Percentiles rank a stretch among this genome's conserved stretches.
Conservation (phyloP, 352 stramenopile genomes). For the Phytophthora crassamura region DNA sequence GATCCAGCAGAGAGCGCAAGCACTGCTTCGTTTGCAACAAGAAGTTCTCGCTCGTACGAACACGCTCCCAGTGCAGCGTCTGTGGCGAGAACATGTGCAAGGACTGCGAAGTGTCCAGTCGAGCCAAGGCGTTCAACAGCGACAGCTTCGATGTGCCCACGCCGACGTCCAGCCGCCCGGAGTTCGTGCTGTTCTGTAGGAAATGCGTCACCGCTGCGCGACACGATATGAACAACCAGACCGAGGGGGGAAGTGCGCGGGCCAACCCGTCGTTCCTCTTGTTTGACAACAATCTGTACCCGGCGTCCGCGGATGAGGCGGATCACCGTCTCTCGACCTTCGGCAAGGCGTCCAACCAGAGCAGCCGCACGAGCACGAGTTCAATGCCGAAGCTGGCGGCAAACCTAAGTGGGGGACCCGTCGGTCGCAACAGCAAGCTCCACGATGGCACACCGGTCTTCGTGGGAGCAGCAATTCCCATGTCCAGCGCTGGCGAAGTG, state of each 20-base stretch:
- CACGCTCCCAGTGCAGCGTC: slow-evolving; percentile 66
- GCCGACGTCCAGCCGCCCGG: slow-evolving; percentile 39
- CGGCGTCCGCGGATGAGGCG: slow-evolving; percentile 27
- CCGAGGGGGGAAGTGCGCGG: slow-evolving; percentile 15
- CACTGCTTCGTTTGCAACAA: slow-evolving; percentile 76
- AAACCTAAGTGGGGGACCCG: slow-evolving; percentile 15
- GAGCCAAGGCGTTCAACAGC: slow-evolving; percentile 57
- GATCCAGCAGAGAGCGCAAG: slow-evolving; percentile 54
- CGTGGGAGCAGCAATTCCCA: slow-evolving; percentile 35
- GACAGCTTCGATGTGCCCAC: slow-evolving; percentile 43
- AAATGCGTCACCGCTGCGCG: slow-evolving; percentile 57
- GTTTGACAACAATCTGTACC: slow-evolving; percentile 48
- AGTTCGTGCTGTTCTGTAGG: slow-evolving; percentile 64
- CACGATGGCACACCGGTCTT: slow-evolving; percentile 30
- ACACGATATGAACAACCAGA: slow-evolving; percentile 47
- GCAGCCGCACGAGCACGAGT: slow-evolving; percentile 50
- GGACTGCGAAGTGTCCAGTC: slow-evolving; percentile 64
- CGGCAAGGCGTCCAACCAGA: slow-evolving; percentile 53
- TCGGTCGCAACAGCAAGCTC: slow-evolving; percentile 17
- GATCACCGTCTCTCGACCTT: slow-evolving; percentile 29
- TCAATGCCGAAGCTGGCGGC: slow-evolving; percentile 35
- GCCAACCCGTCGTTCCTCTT: slow-evolving; percentile 34
- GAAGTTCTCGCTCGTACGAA: slow-evolving; percentile 73
- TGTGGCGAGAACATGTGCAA: slow-evolving; percentile 80
- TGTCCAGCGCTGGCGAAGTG: slow-evolving; percentile 57